A percentile compares a stretch with the other conserved stretches of the same genome.
Evolutionary conservation across 495 filamentous ascomycete genomes (phyloP).

Genomic region (Penicillium paxilli): DNA sequence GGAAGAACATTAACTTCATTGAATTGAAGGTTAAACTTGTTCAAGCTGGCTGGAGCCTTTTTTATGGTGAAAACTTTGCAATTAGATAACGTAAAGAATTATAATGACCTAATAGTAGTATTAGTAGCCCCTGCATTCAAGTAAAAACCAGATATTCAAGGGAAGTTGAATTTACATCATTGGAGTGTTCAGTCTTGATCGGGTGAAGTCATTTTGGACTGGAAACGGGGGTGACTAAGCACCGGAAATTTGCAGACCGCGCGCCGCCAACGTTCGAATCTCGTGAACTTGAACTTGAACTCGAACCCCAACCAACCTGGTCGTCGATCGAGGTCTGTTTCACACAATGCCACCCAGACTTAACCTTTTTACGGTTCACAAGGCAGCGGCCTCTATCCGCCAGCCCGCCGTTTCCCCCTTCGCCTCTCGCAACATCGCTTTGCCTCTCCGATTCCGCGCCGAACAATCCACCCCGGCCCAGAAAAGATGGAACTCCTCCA

Average conservation of each 20-base stretch:
- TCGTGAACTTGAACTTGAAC: conserved; percentile 4
- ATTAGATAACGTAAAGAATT: too few species aligned
- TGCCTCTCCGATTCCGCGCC: conserved; percentile 23
- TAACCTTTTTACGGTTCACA: conserved; percentile 38
- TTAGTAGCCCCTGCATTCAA: too few species aligned
- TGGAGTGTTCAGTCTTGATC: too few species aligned
- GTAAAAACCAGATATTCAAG: too few species aligned
- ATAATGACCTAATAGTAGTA: too few species aligned
- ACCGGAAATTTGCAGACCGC: conserved; percentile 17
- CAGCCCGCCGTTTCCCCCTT: conserved; percentile 24
- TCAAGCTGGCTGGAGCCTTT: too few species aligned
- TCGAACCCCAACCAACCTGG: conserved; percentile 6
- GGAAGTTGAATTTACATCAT: too few species aligned
- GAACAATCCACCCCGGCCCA: conserved; percentile 22
- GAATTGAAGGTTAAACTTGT: too few species aligned
- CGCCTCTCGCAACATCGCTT: conserved; percentile 27
- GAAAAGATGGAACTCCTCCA: conserved; percentile 42
- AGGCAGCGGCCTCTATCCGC: conserved; percentile 35
- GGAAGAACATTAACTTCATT: too few species aligned
- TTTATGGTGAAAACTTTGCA: too few species aligned
- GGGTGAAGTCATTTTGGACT: conserved; percentile 2
- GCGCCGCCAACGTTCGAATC: conserved; percentile 4
- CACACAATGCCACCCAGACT: conserved; percentile 39
- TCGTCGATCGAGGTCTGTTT: conserved; percentile 5
- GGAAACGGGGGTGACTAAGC: conserved; percentile 8